Evolutionary conservation across 148 eudicot genomes (phyloP).

Genomic region (Rhododendron henanense): DNA sequence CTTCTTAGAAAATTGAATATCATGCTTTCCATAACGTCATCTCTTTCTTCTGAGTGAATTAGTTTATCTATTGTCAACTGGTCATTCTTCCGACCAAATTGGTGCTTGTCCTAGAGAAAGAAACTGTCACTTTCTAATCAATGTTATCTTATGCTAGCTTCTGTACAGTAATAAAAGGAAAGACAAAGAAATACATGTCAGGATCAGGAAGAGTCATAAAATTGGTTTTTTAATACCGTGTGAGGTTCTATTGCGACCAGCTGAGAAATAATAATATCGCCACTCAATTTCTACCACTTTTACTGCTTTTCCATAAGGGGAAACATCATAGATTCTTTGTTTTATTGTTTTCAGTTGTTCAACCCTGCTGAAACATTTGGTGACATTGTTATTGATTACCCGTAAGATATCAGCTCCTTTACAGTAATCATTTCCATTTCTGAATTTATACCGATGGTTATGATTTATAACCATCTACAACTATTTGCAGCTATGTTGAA

Average conservation of each 20-base stretch:
- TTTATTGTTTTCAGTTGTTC: constrained; percentile 51
- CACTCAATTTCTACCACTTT: constrained; percentile 1
- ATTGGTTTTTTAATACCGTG: not conserved
- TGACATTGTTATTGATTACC: constrained; percentile 95
- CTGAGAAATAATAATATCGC: not conserved
- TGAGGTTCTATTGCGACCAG: not conserved
- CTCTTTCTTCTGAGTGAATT: not conserved
- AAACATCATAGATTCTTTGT: not conserved
- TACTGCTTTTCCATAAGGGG: not conserved
- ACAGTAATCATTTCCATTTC: too few species aligned
- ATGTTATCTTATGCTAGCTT: not conserved
- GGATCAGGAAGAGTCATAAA: not conserved
- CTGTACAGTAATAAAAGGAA: not conserved
- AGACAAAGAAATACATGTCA: not conserved
- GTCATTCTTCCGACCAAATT: not conserved
- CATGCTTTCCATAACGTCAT: not conserved
- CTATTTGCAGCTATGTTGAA: constrained; percentile 72
- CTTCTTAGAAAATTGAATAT: not conserved
- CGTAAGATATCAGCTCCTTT: too few species aligned
- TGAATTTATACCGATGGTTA: not conserved
- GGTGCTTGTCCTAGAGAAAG: not conserved
- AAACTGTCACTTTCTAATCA: not conserved
- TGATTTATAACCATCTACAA: not conserved
- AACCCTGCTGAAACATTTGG: constrained; percentile 99
- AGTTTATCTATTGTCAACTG: not conserved